A percentile compares a stretch with the other conserved stretches of the same genome.
Evolutionary conservation across 2,329 filamentous ascomycete genomes (phyloP).

Genomic region (Fusarium sp.): DNA sequence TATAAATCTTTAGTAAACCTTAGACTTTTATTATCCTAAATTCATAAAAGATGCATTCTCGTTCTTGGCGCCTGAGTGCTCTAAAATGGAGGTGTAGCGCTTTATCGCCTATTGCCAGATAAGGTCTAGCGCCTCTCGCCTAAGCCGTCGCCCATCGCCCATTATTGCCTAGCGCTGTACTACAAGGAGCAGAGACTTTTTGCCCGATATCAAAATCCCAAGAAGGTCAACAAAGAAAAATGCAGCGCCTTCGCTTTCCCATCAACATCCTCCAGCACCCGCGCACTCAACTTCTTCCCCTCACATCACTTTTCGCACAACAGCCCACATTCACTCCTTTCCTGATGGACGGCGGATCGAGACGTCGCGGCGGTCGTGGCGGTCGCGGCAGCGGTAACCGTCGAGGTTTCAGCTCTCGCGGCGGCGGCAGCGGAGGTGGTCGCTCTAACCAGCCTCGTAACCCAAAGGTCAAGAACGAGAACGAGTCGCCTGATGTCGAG

Average conservation of each 20-base stretch:
- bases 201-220: constrained; percentile 12
- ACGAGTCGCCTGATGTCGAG: neutral
- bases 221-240: constrained; percentile 1
- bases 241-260: constrained; percentile 13
- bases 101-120: neutral
- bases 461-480: neutral
- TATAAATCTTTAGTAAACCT: neutral
- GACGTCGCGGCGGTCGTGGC: constrained; percentile 22
- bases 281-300: neutral
- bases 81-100: neutral
- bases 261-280: neutral
- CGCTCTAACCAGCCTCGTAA: neutral
- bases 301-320: neutral
- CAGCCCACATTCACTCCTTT: neutral
- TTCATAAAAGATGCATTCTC: neutral
- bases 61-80: neutral
- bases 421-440: neutral
- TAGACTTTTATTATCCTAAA: neutral
- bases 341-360: constrained; percentile 17
- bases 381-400: constrained; percentile 14
- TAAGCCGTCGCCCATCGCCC: neutral
- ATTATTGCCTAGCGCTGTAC: neutral
- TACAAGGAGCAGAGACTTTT: constrained; percentile 25
- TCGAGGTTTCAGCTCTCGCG: neutral
- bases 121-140: neutral